Evolutionary conservation across 768 basidiomycete genomes (phyloP).

Genomic region (Kwoniella sp.): DNA sequence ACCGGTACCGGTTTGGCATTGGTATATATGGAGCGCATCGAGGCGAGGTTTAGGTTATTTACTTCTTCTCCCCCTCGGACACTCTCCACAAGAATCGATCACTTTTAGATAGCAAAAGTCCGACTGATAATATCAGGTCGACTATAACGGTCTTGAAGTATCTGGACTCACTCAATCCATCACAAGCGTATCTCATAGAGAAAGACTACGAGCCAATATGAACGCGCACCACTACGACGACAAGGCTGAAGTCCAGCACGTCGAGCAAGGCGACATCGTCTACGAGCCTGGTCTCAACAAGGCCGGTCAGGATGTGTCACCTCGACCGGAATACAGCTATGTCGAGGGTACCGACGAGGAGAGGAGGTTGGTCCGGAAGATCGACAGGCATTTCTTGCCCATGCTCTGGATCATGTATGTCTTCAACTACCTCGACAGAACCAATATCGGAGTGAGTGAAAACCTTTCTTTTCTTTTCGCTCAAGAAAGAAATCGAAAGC

Average conservation of each 20-base stretch:
- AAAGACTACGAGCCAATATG: not conserved
- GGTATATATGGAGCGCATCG: too few species aligned
- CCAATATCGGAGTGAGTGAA: slow-evolving; percentile 48
- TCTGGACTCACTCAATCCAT: not conserved
- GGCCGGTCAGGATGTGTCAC: not conserved
- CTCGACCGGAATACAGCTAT: slow-evolving; percentile 21
- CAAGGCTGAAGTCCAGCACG: slow-evolving; percentile 15
- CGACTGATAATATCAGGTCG: too few species aligned
- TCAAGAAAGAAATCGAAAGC: too few species aligned
- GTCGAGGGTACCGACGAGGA: slow-evolving; percentile 46
- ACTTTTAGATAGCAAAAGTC: too few species aligned
- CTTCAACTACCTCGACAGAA: slow-evolving; percentile 48
- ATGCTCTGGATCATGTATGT: slow-evolving; percentile 52
- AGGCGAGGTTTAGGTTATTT: too few species aligned
- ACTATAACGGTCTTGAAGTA: too few species aligned
- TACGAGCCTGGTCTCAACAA: not conserved
- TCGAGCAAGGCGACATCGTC: slow-evolving; percentile 11
- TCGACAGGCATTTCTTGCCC: slow-evolving; percentile 45
- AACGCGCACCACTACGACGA: slow-evolving; percentile 11
- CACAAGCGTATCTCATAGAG: not conserved
- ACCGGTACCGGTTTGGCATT: too few species aligned
- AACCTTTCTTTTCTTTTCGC: not conserved
- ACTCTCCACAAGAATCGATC: too few species aligned
- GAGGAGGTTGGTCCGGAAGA: slow-evolving; percentile 48
- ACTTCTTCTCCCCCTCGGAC: too few species aligned